Evolutionary conservation across 208 protist species (phyloP), one percentile per base, ranked within the genome.

Genomic region (Vickermania ingenoplastis): DNA sequence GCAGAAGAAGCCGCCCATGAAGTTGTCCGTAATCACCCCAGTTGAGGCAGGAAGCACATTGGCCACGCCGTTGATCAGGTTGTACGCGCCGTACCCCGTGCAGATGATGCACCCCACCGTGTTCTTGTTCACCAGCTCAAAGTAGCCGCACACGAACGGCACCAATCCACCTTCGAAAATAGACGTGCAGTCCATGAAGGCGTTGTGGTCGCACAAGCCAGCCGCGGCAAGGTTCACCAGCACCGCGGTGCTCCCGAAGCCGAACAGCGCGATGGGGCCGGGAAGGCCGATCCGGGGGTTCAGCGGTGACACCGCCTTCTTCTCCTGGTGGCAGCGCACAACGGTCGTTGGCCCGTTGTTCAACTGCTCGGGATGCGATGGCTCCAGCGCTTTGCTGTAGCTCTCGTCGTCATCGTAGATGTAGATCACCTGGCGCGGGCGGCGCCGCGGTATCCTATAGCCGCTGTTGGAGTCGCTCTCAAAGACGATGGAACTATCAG

Each of bases 241-340:
- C 29, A 79, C 31, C 22, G 65, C 73, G 3, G 77, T 83, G 31
- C 71, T 73, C 27, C 77, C 77, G 53, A 79, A 83, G 23, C 67
- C 72, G 29, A 71, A 58, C 22, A 83, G 64, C 11, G 67, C 71
- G 22, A 79, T 58, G 2, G 73, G 58, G 0, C 63, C 64, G 25
- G 74, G 74, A 52, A 59, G 66, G 26, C 58, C 72, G 55, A 82
- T 65, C 28, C 65, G 65, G 14, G 58, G 65, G 59, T 71, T 71
- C 45, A 14, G 28, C 24, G 58, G 41, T 1, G 57, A 65, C 27
- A 64, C 49, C 22, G 22, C 36, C 48, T 54, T 50, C 53, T 61
- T 65, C 22, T 55, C 56, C n/a, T 61, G 21, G 31, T 61, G 25
- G 31, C 56, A 62, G 21, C 41, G 31, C 30, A 14, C 24, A 4